Evolutionary conservation across 2,329 filamentous ascomycete genomes (phyloP), one percentile per base, ranked within the genome.

Genomic region (Cercospora sp.): DNA sequence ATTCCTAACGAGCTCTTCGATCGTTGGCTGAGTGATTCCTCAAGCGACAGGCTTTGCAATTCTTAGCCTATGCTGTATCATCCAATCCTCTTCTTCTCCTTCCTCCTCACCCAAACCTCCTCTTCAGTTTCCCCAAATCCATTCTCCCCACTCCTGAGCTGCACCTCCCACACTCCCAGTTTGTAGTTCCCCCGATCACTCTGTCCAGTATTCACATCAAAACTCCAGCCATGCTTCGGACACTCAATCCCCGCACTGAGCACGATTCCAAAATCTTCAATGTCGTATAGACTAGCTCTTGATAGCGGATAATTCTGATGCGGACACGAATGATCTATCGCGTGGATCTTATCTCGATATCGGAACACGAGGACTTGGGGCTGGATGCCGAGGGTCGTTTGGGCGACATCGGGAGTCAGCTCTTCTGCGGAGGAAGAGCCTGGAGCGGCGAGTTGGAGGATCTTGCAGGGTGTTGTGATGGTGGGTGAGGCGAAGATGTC

Each of bases 221-320:
- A 92, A 0, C 88, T 89, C 90, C 90, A 92, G 4, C 83, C 86
- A 69, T 91, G 89, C 70, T 90, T 90, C 0, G 89, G 88, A 75
- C 90, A 92, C 0, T 83, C 85, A 3, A 92, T 79, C 0, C 89
- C 90, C 0, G 87, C 84, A 64, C 87, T 89, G 6, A 90, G 76
- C 4, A 84, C 81, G 2, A 90, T 79, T 0, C 90, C 89, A 75
- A 91, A 92, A 68, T 92, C 90, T 72, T 92, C 90, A 72, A 92
- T 91, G 64, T 92, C 90, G 67, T 91, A 91, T 0, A 88, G 82
- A 0, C 79, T 84, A 0, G 87, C 89, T 53, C 86, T 83, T 0
- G 88, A 90, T 1, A 92, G 82, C 0, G 90, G 89, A 66, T 86
- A 91, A 0, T 88, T 85, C 1, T 86, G 87, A 72, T 92, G 90